These are phyloP conservation scores for Pestalotiopsis sp. DNA, from an alignment of 2,329 filamentous ascomycete genomes.

Conservation along the genomic window DNA sequence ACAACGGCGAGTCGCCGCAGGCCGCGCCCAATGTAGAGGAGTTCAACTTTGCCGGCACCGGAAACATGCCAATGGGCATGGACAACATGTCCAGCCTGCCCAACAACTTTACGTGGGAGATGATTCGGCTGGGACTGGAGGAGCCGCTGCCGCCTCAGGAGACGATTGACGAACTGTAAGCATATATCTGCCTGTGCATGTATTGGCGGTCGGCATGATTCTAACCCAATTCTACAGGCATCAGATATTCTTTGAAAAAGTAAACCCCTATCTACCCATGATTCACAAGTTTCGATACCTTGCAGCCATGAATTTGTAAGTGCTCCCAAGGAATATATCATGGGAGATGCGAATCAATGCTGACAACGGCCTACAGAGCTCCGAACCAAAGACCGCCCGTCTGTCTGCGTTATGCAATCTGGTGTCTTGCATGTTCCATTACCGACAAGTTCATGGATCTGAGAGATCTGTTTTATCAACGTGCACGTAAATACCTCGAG, in stretches of 20 bases:
- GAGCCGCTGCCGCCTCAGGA: constrained; percentile 62
- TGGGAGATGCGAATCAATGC: neutral
- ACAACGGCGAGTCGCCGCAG: constrained; percentile 56
- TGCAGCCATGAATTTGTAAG: constrained; percentile 81
- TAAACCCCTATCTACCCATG: constrained; percentile 84
- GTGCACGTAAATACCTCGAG: constrained; percentile 88
- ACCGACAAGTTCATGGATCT: constrained; percentile 79
- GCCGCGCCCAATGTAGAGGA: constrained; percentile 50
- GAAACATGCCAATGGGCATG: constrained; percentile 48
- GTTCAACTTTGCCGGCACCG: constrained; percentile 56
- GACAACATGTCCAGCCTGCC: constrained; percentile 51
- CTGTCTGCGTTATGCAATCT: constrained; percentile 90
- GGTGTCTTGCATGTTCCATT: constrained; percentile 87
- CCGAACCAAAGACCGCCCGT: constrained; percentile 84
- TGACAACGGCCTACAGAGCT: constrained; percentile 48
- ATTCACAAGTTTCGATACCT: constrained; percentile 88
- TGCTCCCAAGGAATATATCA: constrained; percentile 8
- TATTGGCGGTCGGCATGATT: constrained; percentile 17
- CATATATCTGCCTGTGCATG: constrained; percentile 16
- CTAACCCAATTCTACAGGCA: constrained; percentile 51
- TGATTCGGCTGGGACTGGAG: constrained; percentile 62
- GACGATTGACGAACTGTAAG: constrained; percentile 80
- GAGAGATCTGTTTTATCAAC: constrained; percentile 87
- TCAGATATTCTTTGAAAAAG: constrained; percentile 86
- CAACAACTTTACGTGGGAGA: constrained; percentile 77